These are phyloP conservation scores for Schizonepeta tenuifolia DNA, from an alignment of 257 asterid species.

Conservation along the genomic window DNA sequence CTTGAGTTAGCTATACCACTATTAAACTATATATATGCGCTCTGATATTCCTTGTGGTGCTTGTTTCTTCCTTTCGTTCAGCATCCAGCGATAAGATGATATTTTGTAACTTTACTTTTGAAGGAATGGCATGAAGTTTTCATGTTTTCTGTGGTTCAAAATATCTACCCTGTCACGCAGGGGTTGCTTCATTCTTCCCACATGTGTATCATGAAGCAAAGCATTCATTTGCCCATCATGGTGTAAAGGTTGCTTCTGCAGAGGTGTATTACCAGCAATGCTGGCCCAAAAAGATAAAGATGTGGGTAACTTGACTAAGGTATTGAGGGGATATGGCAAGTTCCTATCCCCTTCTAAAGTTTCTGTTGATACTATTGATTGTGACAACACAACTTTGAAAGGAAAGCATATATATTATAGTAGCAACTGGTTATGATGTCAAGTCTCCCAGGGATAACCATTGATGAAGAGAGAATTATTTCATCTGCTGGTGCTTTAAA, in stretches of 20 bases:
- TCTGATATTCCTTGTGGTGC: conserved; percentile 6
- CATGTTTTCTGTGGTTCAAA: conserved; percentile 23
- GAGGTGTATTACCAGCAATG: conserved; percentile 95
- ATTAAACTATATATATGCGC: conserved; percentile 41
- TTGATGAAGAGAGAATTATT: conserved; percentile 65
- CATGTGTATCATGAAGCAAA: conserved; percentile 96
- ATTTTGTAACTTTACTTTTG: neutral
- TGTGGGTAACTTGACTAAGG: conserved; percentile 86
- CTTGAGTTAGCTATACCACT: conserved; percentile 3
- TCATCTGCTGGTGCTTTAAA: conserved; percentile 70
- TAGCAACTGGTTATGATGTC: conserved; percentile 95
- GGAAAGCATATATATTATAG: conserved; percentile 87
- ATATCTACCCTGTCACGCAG: conserved; percentile 41
- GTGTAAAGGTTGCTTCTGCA: conserved; percentile 80
- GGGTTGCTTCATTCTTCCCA: conserved; percentile 99
- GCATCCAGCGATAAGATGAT: neutral
- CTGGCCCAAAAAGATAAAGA: conserved; percentile 97
- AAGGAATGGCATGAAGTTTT: conserved; percentile 20
- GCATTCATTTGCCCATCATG: conserved; percentile 86
- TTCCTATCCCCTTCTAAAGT: conserved; percentile 83
- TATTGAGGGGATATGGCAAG: conserved; percentile 94
- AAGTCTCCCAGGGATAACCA: conserved; percentile 63
- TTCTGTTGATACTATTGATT: conserved; percentile 81
- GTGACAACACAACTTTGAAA: conserved; percentile 76
- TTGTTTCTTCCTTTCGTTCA: neutral